Evolutionary conservation across 1,284 basidiomycete genomes (phyloP).

Genomic region (Rhodofomes roseus): DNA sequence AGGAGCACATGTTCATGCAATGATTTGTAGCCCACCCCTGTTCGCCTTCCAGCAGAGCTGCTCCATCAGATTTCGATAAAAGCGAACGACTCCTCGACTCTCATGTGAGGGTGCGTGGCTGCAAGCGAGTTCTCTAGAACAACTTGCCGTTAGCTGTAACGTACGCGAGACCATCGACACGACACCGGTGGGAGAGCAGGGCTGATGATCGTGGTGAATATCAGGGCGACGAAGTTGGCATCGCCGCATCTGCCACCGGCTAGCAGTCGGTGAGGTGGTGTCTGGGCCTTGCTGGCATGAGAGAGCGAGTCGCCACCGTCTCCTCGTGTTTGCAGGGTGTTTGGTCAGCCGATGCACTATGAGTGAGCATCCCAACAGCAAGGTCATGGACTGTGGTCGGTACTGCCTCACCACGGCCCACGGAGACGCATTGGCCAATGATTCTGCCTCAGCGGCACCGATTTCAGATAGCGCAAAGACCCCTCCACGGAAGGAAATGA

Average conservation of each 20-base stretch:
- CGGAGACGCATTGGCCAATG: neutral
- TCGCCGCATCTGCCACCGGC: neutral
- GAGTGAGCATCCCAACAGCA: neutral
- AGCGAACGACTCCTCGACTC: neutral
- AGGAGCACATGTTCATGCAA: conserved; percentile 1
- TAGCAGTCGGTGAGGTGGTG: neutral
- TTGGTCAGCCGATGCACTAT: neutral
- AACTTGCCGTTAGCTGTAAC: neutral
- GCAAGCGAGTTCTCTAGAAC: neutral
- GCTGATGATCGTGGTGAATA: neutral
- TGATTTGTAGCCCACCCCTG: neutral
- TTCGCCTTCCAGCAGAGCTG: neutral
- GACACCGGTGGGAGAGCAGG: neutral
- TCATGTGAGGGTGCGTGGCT: neutral
- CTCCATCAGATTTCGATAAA: neutral
- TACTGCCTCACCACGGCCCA: neutral
- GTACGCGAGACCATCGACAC: neutral
- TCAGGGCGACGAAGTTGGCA: neutral
- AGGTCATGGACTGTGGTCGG: neutral
- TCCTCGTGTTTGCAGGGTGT: neutral
- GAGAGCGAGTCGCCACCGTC: neutral
- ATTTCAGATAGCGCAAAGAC: neutral
- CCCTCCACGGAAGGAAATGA: neutral
- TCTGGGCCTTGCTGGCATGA: neutral
- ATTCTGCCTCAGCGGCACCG: neutral